Conservation (phyloP, 257 asterid genomes). For the Catharanthus roseus region DNA sequence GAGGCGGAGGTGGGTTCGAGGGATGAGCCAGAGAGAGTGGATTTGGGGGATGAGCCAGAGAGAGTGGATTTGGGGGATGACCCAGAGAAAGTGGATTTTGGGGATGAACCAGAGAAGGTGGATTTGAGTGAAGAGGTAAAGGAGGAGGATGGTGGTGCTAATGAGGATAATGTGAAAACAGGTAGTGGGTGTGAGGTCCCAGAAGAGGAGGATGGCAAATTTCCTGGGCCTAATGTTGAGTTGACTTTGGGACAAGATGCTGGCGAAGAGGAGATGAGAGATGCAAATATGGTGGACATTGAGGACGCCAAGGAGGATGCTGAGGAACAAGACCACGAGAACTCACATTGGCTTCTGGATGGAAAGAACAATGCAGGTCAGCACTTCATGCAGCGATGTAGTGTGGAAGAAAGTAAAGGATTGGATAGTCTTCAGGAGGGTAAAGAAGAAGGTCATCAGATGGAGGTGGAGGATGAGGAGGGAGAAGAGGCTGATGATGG, state of each 20-base stretch:
- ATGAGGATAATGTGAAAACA: slow-evolving; percentile 4
- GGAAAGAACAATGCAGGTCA: slow-evolving; percentile 38
- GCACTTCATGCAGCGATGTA: slow-evolving; percentile 51
- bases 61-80: slow-evolving; percentile 19
- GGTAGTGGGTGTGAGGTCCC: slow-evolving; percentile 14
- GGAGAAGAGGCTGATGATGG: slow-evolving; percentile 39
- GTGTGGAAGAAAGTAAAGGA: slow-evolving; percentile 26
- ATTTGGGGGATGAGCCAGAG: slow-evolving; percentile 21
- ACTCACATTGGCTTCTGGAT: slow-evolving; percentile 48
- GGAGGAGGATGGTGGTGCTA: slow-evolving; percentile 2
- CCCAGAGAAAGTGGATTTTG: slow-evolving; percentile 4
- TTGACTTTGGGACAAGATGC: slow-evolving; percentile 70
- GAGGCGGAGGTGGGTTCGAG: slow-evolving; percentile 11
- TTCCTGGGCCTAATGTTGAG: slow-evolving; percentile 54
- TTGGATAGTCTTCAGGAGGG: slow-evolving; percentile 20
- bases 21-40: slow-evolving; percentile 19
- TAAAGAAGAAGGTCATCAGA: slow-evolving; percentile 32
- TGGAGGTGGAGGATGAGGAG: slow-evolving; percentile 19
- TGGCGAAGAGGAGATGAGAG: slow-evolving; percentile 33
- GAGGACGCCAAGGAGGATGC: slow-evolving; percentile 40
- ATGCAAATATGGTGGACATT: slow-evolving; percentile 37
- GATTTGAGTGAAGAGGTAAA: background rate
- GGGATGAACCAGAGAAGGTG: slow-evolving; percentile 11
- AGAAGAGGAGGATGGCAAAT: slow-evolving; percentile 13
- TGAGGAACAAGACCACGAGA: slow-evolving; percentile 27